Conservation (phyloP, 106 monocot species). For the Apostasia shenzhenica region DNA sequence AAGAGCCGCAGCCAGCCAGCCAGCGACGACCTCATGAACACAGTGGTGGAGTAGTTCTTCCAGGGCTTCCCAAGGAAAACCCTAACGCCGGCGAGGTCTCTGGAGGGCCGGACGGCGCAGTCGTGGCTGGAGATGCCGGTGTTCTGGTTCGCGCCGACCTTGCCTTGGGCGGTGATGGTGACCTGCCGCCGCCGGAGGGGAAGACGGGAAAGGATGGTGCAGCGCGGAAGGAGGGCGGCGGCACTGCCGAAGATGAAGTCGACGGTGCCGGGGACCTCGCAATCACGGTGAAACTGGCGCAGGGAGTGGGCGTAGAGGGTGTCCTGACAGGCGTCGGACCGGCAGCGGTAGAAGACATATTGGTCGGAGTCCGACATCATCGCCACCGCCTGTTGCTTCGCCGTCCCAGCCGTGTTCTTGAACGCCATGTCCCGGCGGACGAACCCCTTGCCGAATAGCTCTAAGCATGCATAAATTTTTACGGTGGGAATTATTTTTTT, state of each 20-base stretch:
- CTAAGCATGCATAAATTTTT: slow-evolving; percentile 1
- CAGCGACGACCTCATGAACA: slow-evolving; percentile 8
- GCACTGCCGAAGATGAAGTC: slow-evolving; percentile 32
- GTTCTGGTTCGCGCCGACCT: slow-evolving; percentile 21
- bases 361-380: slow-evolving; percentile 18
- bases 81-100: not conserved
- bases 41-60: slow-evolving; percentile 19
- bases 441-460: slow-evolving; percentile 10
- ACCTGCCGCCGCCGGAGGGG: slow-evolving; percentile 8
- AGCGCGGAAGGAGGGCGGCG: slow-evolving; percentile 10
- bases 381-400: slow-evolving; percentile 26
- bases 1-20: slow-evolving; percentile 6
- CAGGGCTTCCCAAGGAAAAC: slow-evolving; percentile 15
- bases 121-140: slow-evolving; percentile 21
- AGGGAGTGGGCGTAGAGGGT: slow-evolving; percentile 22
- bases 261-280: slow-evolving; percentile 24
- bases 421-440: slow-evolving; percentile 17
- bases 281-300: slow-evolving; percentile 22
- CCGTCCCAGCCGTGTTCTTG: slow-evolving; percentile 15
- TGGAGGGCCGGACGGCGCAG: slow-evolving; percentile 9
- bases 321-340: slow-evolving; percentile 21
- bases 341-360: slow-evolving; percentile 25
- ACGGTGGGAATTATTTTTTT: too few species aligned
- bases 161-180: slow-evolving; percentile 24
- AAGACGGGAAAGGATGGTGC: slow-evolving; percentile 1